Base-by-base conservation (phyloP, 345 rosid genomes). In the Populus nigra region DNA sequence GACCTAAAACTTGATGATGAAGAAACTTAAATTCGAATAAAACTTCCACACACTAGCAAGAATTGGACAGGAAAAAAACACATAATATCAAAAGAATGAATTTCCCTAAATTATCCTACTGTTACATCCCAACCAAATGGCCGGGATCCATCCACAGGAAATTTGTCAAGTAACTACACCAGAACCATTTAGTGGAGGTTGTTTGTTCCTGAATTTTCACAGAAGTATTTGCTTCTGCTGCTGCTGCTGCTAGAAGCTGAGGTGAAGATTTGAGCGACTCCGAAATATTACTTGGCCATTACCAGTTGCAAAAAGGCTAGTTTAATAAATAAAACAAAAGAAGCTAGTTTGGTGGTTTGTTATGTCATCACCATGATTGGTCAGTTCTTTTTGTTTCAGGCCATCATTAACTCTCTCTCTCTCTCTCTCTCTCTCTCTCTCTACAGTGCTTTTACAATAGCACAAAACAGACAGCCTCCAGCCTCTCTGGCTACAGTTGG, bases 401-500 rank as follows among this genome's bases (percentile, higher is more conserved):
- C 65, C 25, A 59, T 59, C 29, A 59, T 59, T 59, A 59, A 3
- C 12, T 22, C 25, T 8, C 55, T 17, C 47, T 43, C 47, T 43
- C 47, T 43, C 47, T 43, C 47, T 43, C 49, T 45, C 47, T 43
- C 45, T 9, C 45, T 41, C 47, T 41, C 57, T 50, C 4, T n/a
- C 27, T n/a, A n/a, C 63, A 10, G 29, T n/a, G 25, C n/a, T 22
- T 22, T 22, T 20, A 22, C 61, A n/a, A 1, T 0, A 59, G 3
- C 29, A 47, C 38, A 66, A 35, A 70, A 8, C 72, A 77, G 53
- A 39, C 62, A 76, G 62, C 68, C 25, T 35, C 17, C 62, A 53
- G 25, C 29, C 78, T 63, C 77, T 41, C 66, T 25, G 49, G 72
- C 79, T 43, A 78, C 77, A 78, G 74, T 72, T 68, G 15, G 71